Base-by-base conservation (phyloP, 202 grass and related monocot genomes). In the Elaeis oleifera region DNA sequence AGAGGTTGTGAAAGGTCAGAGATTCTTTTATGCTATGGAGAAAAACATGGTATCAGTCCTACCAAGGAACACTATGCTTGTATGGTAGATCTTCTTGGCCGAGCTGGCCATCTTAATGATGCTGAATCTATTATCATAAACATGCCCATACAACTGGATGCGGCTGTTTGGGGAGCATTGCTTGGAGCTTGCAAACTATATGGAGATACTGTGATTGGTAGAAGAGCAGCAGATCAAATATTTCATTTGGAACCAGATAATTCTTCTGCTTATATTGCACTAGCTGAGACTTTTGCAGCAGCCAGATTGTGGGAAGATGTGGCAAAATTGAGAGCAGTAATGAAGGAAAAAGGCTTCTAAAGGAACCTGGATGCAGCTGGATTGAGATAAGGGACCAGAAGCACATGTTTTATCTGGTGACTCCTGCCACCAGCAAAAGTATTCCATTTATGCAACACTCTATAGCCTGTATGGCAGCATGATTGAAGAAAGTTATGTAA, bases 11-110 rank as follows among this genome's bases (percentile, higher is more conserved):
- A 72, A 61, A 61, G 70, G 70, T 28, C 16, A 53, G 49, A 26
- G 53, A 16, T 62, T 29, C 24, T 72, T 72, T 53, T 1, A 62
- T 21, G 4, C 18, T 5, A 72, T 72, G 70, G 65, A 68, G 29
- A 72, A 62, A 26, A 62, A 32, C 27, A 61, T 32, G 26, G 59
- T 62, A 28, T 72, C 16, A 61, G 16, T 62, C 58, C 58, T 16
- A 72, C 58, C 3, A 72, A 28, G 58, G 70, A 72, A 27, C 70
- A 72, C 23, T 72, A 72, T 58, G 18, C 70, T 53, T 72, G 70
- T 18, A 39, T 72, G 25, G 58, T 72, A 51, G 70, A 72, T 72
- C 70, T 72, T 62, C 70, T 72, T 53, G 70, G 70, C 20, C 57
- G 70, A 72, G 70, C 58, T 22, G 70, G 70, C 16, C 58, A 61